Base-by-base conservation (phyloP, 306 rosid genomes). In the Medicago arabica region DNA sequence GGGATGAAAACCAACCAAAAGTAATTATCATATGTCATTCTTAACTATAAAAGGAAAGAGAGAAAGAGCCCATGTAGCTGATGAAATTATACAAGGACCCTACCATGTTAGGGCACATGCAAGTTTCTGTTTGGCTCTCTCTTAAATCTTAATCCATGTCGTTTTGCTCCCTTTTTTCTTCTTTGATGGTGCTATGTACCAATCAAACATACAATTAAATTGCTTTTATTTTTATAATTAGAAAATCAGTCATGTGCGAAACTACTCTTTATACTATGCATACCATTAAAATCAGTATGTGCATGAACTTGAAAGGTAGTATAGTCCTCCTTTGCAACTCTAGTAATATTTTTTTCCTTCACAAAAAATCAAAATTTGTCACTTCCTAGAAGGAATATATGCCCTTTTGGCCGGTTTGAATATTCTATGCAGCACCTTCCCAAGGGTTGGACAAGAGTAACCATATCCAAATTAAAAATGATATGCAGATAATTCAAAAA, bases 91-190 rank as follows among this genome's bases (percentile, higher is more conserved):
- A 66, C 13, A 10, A 10, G 11, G 83, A 69, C 76, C 88, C 85
- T 81, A 81, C 85, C 83, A 85, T 68, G 83, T 85, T 78, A 69
- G 60, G 40, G 78, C 81, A 82, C 84, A 82, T 82, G 83, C 81
- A 70, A 49, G 44, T 78, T 81, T 85, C 60, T 18, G 80, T 38
- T 78, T n/a, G 58, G 65, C 75, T 55, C 25, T 82, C 79, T 76
- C 85, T 62, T 19, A 54, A 77, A 57, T 80, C 81, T 65, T 58
- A 64, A 78, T 60, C 61, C 60, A 13, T 70, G 58, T 69, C 77
- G 34, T 71, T 44, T 67, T 65, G 43, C 16, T 5, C 40, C 68
- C 50, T 41, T 47, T 16, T 28, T 67, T 31, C 49, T 63, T 57
- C 64, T 47, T 31, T 47, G 31, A 38, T 66, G 31, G 25, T 66